These are phyloP conservation scores for Rubia occidens DNA, from an alignment of 305 asterid species.

Conservation along the genomic window DNA sequence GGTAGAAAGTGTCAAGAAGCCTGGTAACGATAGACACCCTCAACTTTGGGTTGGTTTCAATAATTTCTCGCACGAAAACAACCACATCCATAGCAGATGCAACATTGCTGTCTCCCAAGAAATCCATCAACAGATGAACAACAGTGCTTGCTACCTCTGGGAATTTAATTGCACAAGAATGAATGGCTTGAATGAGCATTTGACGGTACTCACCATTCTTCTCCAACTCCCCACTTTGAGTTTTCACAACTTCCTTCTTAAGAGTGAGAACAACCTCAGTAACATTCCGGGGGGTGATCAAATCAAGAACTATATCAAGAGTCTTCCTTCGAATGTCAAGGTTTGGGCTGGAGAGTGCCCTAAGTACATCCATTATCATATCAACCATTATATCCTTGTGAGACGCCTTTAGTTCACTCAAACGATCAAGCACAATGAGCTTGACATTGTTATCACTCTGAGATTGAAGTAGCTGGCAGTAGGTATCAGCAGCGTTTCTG, in stretches of 20 bases:
- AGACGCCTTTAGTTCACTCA: too few species aligned
- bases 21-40: constrained; percentile 79
- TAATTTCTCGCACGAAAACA: constrained; percentile 82
- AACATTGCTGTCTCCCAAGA: constrained; percentile 89
- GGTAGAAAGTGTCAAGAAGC: constrained; percentile 85
- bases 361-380: too few species aligned
- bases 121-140: constrained; percentile 91
- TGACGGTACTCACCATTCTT: too few species aligned
- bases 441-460: constrained; percentile 25
- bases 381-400: too few species aligned
- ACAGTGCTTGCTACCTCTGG: constrained; percentile 98
- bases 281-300: constrained; percentile 20
- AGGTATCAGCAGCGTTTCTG: constrained; percentile 89
- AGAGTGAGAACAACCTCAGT: too few species aligned
- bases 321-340: too few species aligned
- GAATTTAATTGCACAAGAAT: constrained; percentile 93
- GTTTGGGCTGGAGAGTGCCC: too few species aligned
- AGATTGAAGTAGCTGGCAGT: constrained; percentile 84
- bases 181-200: constrained; percentile 56
- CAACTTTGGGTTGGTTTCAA: constrained; percentile 83
- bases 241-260: too few species aligned
- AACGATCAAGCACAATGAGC: too few species aligned
- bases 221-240: too few species aligned
- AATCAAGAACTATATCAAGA: too few species aligned
- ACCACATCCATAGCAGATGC: constrained; percentile 93